A percentile compares a stretch with the other conserved stretches of the same genome.
Conservation (phyloP, 1,284 basidiomycete genomes). For the Thelephora terrestris region DNA sequence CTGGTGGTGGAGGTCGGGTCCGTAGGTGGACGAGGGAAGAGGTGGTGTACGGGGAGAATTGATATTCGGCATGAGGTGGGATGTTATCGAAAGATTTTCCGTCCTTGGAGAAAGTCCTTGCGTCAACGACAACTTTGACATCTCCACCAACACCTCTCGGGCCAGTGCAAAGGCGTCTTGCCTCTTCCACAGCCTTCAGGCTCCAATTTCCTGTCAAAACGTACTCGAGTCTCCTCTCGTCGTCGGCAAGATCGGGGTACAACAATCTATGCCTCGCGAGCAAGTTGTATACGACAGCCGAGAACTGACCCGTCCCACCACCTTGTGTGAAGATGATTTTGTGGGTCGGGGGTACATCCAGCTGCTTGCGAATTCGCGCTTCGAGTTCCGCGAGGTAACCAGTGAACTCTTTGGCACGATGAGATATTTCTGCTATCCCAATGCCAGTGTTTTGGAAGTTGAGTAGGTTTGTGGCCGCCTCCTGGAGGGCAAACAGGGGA, state of each 20-base stretch:
- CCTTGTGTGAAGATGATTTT: constrained; percentile 87
- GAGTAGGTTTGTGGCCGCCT: constrained; percentile 71
- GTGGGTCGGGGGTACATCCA: constrained; percentile 78
- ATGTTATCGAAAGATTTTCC: constrained; percentile 73
- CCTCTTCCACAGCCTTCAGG: constrained; percentile 78
- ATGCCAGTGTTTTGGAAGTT: constrained; percentile 87
- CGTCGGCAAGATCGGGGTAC: constrained; percentile 43
- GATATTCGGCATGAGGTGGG: constrained; percentile 64
- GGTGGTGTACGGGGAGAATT: constrained; percentile 50
- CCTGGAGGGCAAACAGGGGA: constrained; percentile 71
- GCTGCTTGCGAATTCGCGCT: constrained; percentile 59
- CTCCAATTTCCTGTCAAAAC: constrained; percentile 90
- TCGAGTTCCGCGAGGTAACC: constrained; percentile 62
- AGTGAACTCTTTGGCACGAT: constrained; percentile 84
- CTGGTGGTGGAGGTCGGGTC: constrained; percentile 33
- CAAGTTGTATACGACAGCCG: constrained; percentile 82
- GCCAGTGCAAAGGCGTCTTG: constrained; percentile 39
- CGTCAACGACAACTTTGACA: constrained; percentile 66
- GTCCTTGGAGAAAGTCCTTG: constrained; percentile 49
- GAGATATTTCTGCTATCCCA: constrained; percentile 89
- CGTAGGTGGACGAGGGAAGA: too few relatives aligned
- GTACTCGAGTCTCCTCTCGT: constrained; percentile 70
- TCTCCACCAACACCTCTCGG: constrained; percentile 30
- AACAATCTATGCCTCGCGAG: constrained; percentile 69
- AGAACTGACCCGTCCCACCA: constrained; percentile 85